These are phyloP conservation scores for Neonectria neomacrospora DNA, from an alignment of 2,329 filamentous ascomycete genomes.

Conservation along the genomic window DNA sequence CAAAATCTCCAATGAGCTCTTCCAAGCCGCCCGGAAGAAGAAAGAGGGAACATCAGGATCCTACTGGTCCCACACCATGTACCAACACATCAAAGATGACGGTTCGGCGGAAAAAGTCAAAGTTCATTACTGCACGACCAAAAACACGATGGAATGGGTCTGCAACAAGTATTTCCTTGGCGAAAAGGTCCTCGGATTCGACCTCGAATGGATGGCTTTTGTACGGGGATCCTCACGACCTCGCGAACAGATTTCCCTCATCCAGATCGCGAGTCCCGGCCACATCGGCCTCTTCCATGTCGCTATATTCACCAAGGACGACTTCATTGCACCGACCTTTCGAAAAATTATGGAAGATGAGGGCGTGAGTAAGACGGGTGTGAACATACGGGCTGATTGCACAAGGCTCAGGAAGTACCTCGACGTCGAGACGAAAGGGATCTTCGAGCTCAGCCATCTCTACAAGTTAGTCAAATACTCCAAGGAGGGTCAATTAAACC, in stretches of 20 bases:
- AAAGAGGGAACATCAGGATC: constrained; percentile 58
- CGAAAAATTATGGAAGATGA: constrained; percentile 77
- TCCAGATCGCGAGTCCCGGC: constrained; percentile 83
- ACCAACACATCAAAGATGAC: constrained; percentile 61
- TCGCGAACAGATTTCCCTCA: constrained; percentile 79
- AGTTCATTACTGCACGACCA: constrained; percentile 81
- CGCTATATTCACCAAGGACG: constrained; percentile 67
- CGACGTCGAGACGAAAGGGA: constrained; percentile 69
- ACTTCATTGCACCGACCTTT: constrained; percentile 77
- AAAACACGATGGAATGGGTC: constrained; percentile 73
- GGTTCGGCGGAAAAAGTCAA: constrained; percentile 65
- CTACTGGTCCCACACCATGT: constrained; percentile 77
- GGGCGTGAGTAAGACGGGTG: constrained; percentile 78
- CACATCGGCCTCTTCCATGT: constrained; percentile 86
- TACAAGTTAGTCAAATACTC: constrained; percentile 80
- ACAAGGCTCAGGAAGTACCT: constrained; percentile 76
- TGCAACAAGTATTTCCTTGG: constrained; percentile 72
- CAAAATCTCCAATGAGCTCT: constrained; percentile 46
- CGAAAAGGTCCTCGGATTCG: constrained; percentile 83
- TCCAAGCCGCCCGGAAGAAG: constrained; percentile 59
- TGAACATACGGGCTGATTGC: constrained; percentile 77
- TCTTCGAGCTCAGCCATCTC: constrained; percentile 86
- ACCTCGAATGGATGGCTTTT: constrained; percentile 82
- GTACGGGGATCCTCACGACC: constrained; percentile 59
- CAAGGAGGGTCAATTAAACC: constrained; percentile 57